Evolutionary conservation across 441 rosid genomes (phyloP), one percentile per base, ranked within the genome.

Genomic region (Adansonia grandidieri): DNA sequence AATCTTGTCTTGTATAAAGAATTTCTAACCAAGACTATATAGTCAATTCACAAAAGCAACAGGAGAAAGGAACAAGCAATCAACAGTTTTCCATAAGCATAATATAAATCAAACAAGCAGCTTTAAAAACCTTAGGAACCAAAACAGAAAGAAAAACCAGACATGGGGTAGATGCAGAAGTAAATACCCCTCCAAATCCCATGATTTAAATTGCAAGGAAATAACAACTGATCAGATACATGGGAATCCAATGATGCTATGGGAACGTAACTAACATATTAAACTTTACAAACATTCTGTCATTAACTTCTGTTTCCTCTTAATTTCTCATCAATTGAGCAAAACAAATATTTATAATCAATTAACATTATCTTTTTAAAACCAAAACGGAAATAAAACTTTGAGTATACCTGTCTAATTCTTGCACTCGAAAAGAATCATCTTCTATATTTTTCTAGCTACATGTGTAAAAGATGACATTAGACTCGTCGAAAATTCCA

Each of bases 131-230:
- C 17, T 20, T 48, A 2, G 40, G 64, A 61, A 54, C 73, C 22
- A 8, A 24, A 1, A 65, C 22, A 28, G 11, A 71, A 60, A 22
- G n/a, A 62, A 65, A 64, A 71, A 37, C 22, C 14, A 19, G 53
- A 24, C 2, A 61, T 15, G 42, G 51, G 24, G 28, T 24, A 24
- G 28, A 24, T 24, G 28, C 0, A 28, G 45, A 72, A 57, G 37
- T 17, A 11, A 71, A 66, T 73, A 88, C 91, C 88, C 70, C 76
- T 76, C 0, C 81, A 50, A 73, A 85, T 71, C 54, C 90, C 85
- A 75, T 72, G 82, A 13, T 24, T 81, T 7, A 77, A 79, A 9
- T 61, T 78, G 77, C 9, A 77, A 42, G 86, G 84, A 76, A 80
- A 82, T 28, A 78, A 60, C 15, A 83, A 80, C 71, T 77, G 89